Evolutionary conservation across 306 rosid genomes (phyloP).

Genomic region (Castanopsis chinensis): DNA sequence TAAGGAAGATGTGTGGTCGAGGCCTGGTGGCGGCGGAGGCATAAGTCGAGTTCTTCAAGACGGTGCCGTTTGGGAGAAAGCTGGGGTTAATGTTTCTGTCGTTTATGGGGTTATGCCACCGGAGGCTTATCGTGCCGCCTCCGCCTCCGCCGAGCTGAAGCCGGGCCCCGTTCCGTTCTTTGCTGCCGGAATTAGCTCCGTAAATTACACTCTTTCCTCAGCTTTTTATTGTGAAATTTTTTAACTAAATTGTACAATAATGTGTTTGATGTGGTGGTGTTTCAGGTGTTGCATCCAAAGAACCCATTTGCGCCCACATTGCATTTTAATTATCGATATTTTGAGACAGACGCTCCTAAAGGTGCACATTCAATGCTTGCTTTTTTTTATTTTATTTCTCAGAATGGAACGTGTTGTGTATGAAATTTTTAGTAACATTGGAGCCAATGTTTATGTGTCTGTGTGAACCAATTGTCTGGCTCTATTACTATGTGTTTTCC

Average conservation of each 20-base stretch:
- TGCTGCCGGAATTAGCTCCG: slow-evolving; percentile 97
- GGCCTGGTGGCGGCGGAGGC: slow-evolving; percentile 98
- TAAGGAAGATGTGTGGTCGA: slow-evolving; percentile 96
- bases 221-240: too few species aligned
- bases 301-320: slow-evolving; percentile 95
- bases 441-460: not conserved
- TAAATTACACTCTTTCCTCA: slow-evolving; percentile 20
- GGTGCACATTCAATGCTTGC: slow-evolving; percentile 33
- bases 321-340: slow-evolving; percentile 94
- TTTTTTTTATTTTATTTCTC: not conserved
- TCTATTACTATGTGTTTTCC: not conserved
- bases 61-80: slow-evolving; percentile 95
- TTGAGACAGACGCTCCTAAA: slow-evolving; percentile 88
- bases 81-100: slow-evolving; percentile 95
- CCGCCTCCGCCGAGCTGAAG: slow-evolving; percentile 52
- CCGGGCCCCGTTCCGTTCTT: slow-evolving; percentile 91
- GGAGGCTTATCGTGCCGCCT: slow-evolving; percentile 96
- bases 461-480: not conserved
- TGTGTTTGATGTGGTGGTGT: not conserved
- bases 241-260: too few species aligned
- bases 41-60: slow-evolving; percentile 95
- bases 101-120: slow-evolving; percentile 98
- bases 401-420: not conserved
- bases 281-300: slow-evolving; percentile 92
- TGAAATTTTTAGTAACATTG: too few species aligned